Evolutionary conservation across 2,329 filamentous ascomycete genomes (phyloP), one percentile per base, ranked within the genome.

Genomic region (Paecilomyces niveus): DNA sequence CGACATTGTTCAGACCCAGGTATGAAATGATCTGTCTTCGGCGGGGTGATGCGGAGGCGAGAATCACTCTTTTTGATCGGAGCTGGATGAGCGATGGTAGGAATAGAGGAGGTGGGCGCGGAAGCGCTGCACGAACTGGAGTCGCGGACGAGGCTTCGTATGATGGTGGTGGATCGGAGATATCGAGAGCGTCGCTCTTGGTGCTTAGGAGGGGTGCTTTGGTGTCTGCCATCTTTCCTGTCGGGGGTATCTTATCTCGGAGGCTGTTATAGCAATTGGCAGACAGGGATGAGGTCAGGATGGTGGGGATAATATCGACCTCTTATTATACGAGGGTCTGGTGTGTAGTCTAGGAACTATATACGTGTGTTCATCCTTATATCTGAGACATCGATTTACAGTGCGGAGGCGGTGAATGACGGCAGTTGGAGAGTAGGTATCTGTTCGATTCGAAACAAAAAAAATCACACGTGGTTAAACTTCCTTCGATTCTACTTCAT

Each of bases 21-120:
- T 92, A 72, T 56, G 73, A 84, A 50, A 99, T 84, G 9, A 99
- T 85, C 63, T 90, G 87, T 73, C 87, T 89, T 57, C 94, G 84
- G 52, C 94, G 83, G 0, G 94, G 94, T 1, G 92, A 97, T 21
- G 89, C 86, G 2, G 92, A 97, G 56, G 94, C 94, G 29, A 99
- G 87, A 65, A 99, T 89, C 5, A 96, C 86, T 63, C 93, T 83
- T 73, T 89, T 90, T 57, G 83, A 83, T 68, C 89, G 86, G 63
- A 99, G 84, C 68, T 87, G 81, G 67, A 84, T 84, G 59, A 99
- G 79, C 58, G 92, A 87, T 15, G 93, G 92, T 18, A 97, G 82
- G 61, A 90, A 83, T 61, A 97, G 84, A 1, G 89, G 89, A 53
- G 75, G 76, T 54, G 73, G 73, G 55, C 72, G 72, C 54, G 72